Evolutionary conservation across 768 basidiomycete genomes (phyloP), one percentile per base, ranked within the genome.

Genomic region (Pleurotus eryngii): DNA sequence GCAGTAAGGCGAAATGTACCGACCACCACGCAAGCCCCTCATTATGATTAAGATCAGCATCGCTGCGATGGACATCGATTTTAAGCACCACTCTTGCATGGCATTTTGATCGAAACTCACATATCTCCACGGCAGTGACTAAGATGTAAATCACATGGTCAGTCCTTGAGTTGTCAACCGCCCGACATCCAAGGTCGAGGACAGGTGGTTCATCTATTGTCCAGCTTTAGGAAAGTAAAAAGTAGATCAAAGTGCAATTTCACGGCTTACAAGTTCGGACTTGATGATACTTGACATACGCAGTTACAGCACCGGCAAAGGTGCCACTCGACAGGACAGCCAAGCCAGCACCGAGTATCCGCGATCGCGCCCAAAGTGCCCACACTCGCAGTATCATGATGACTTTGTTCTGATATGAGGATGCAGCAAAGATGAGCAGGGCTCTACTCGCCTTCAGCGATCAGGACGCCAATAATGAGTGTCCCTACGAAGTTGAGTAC

Each of bases 381-480:
- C 55, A 56, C 20, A 56, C 55, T 6, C 42, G 46, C 7, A 56
- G 24, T 14, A 46, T 20, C 55, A 56, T 56, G n/a, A 56, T 56
- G 43, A 47, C 55, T 56, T 26, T 7, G 35, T 8, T 15, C 8
- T 1, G 5, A 35, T 12, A 15, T 37, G n/a, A 49, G 47, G 9
- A 37, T 35, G 38, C 49, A 50, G 30, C 22, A n/a, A n/a, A n/a
- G 14, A 14, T 37, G 11, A 24, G 49, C 17, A 50, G 49, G 3
- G 3, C 6, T 30, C 18, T n/a, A 38, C 45, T 22, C 27, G n/a
- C 46, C 9, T 47, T 30, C 46, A 46, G 26, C 27, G 26, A 42
- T 45, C 22, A 45, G 26, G 11, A 50, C 17, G 5, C 49, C 49
- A 22, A 24, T 26, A 14, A 50, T n/a, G 24, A 27, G 18, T 8